phyloP scores from a whole-genome alignment of 2,329 filamentous ascomycete genomes.

The Pseudocercospora cruenta region DNA sequence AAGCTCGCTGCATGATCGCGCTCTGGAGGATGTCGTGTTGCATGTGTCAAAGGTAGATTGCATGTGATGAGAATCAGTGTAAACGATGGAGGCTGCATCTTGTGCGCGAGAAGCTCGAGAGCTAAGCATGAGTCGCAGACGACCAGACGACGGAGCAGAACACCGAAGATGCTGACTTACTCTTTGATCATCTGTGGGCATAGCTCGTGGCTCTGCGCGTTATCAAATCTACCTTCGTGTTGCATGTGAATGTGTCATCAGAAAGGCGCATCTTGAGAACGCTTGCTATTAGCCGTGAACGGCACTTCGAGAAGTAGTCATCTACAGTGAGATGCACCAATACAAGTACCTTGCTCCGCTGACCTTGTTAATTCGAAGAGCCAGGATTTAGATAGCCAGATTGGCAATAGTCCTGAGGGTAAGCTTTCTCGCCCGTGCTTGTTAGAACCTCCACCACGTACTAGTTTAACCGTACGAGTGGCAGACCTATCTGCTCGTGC shows the following conservation, averaged over 20 bases:
- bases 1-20: background rate
- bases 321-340: background rate
- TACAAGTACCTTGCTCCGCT: background rate
- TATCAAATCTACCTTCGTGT: background rate
- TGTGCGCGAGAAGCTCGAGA: too few relatives aligned
- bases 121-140: background rate
- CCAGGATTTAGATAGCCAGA: background rate
- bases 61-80: background rate
- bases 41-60: background rate
- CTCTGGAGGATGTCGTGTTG: background rate
- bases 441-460: too few relatives aligned
- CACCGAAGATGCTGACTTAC: background rate
- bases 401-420: too few relatives aligned
- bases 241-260: background rate
- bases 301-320: background rate
- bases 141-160: background rate
- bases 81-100: background rate
- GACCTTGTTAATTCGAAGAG: background rate
- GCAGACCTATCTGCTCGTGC: too few relatives aligned
- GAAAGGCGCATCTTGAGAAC: background rate
- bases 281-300: background rate
- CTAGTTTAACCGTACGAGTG: too few relatives aligned
- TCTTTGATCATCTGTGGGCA: background rate
- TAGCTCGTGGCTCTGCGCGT: background rate
- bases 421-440: too few relatives aligned